Conservation (phyloP, 768 basidiomycete species). For the Pleurotus platypus region DNA sequence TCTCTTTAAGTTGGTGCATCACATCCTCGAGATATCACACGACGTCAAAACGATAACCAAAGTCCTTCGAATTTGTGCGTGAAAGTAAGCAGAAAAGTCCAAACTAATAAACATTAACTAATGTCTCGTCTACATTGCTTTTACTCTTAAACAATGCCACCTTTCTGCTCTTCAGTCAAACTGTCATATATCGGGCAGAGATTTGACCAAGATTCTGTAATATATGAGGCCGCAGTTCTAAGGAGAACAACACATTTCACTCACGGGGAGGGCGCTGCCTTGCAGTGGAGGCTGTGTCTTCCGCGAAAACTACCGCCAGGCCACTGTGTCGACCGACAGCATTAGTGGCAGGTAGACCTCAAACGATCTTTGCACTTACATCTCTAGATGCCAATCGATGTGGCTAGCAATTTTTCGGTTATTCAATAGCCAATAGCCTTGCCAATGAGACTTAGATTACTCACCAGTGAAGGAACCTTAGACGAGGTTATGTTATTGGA, state of each 20-base stretch:
- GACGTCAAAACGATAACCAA: too few species aligned
- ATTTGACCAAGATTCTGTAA: background rate
- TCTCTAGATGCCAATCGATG: constrained; percentile 39
- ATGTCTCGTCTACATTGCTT: background rate
- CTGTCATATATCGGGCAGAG: constrained; percentile 4
- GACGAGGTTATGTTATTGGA: background rate
- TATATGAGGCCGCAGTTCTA: background rate
- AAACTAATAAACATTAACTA: background rate
- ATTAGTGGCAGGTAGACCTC: background rate
- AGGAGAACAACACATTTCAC: background rate
- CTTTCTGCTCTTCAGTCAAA: constrained; percentile 1
- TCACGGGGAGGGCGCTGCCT: background rate
- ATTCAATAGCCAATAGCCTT: background rate
- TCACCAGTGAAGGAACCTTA: constrained; percentile 32
- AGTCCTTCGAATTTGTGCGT: too few species aligned
- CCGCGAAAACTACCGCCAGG: constrained; percentile 31
- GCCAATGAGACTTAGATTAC: constrained; percentile 10
- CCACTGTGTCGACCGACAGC: constrained; percentile 8
- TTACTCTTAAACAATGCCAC: background rate
- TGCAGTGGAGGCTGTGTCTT: constrained; percentile 16
- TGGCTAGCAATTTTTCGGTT: constrained; percentile 20
- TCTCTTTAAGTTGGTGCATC: too few species aligned
- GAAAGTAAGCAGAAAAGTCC: too few species aligned
- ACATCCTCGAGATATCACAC: too few species aligned
- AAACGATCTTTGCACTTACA: constrained; percentile 9